phyloP scores from a whole-genome alignment of 2,329 filamentous ascomycete genomes.

The Seiridium unicorne region DNA sequence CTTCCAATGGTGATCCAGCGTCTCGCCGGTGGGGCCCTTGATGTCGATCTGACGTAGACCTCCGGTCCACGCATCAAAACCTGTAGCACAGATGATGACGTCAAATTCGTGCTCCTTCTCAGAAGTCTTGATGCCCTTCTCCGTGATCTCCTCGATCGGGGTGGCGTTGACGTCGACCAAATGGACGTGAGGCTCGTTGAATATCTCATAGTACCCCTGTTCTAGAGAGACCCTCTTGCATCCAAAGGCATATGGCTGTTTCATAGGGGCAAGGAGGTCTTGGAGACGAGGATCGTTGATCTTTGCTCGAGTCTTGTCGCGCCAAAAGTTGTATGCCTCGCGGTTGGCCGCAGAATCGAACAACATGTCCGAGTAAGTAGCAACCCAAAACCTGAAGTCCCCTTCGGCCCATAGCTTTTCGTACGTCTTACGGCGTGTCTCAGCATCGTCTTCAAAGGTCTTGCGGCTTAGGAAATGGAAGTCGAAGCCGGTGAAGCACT shows the following conservation, averaged over 20 bases:
- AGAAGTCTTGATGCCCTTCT: constrained; percentile 16
- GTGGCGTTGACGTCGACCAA: constrained; percentile 24
- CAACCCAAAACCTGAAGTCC: constrained; percentile 53
- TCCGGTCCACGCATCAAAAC: constrained; percentile 40
- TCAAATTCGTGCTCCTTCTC: constrained; percentile 21
- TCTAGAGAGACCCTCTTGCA: constrained; percentile 38
- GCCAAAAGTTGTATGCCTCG: constrained; percentile 52
- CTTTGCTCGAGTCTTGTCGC: constrained; percentile 43
- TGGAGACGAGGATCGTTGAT: constrained; percentile 44
- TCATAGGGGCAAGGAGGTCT: constrained; percentile 47
- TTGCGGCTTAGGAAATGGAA: constrained; percentile 54
- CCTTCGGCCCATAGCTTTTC: constrained; percentile 46
- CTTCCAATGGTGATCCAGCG: constrained; percentile 29
- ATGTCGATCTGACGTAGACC: constrained; percentile 35
- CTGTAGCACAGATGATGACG: constrained; percentile 33
- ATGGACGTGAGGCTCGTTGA: constrained; percentile 27
- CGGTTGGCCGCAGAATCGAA: constrained; percentile 42
- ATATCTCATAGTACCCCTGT: constrained; percentile 27
- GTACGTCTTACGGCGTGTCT: constrained; percentile 45
- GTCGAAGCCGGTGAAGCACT: constrained; percentile 55
- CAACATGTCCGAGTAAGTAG: constrained; percentile 50
- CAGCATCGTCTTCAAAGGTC: constrained; percentile 50
- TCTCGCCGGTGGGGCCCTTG: constrained; percentile 24
- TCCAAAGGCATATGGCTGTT: constrained; percentile 51
- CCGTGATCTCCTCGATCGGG: constrained; percentile 16